phyloP scores from a whole-genome alignment of 2,329 filamentous ascomycete species.

The Sporothrix pseudoabietina region DNA sequence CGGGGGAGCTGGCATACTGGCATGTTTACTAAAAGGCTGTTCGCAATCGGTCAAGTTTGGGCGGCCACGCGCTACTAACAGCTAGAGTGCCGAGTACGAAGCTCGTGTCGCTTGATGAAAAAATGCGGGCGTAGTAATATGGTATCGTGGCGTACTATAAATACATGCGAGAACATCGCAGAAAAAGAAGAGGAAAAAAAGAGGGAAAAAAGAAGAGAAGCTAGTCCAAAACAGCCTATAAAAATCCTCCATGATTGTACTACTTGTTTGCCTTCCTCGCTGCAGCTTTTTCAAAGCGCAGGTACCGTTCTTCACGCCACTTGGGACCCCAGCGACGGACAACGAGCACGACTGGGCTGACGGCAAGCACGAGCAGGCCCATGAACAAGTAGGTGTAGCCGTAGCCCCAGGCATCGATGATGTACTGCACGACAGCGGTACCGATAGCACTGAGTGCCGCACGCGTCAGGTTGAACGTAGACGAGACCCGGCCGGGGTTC shows the following conservation, averaged over 20 bases:
- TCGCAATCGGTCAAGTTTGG: neutral
- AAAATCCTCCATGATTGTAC: neutral
- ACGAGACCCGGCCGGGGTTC: slow-evolving; percentile 47
- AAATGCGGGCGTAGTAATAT: neutral
- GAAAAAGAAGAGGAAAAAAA: neutral
- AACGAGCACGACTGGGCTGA: slow-evolving; percentile 39
- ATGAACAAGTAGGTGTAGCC: slow-evolving; percentile 45
- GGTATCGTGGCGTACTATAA: neutral
- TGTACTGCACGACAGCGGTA: slow-evolving; percentile 46
- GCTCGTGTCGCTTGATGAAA: neutral
- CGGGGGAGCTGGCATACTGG: neutral
- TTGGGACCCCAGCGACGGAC: slow-evolving; percentile 41
- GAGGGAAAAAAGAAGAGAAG: neutral
- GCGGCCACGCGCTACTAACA: neutral
- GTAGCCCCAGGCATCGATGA: slow-evolving; percentile 47
- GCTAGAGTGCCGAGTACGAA: neutral
- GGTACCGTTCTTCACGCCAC: slow-evolving; percentile 42
- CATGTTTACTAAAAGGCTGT: neutral
- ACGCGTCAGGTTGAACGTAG: slow-evolving; percentile 47
- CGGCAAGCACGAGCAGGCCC: slow-evolving; percentile 39
- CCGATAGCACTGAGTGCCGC: slow-evolving; percentile 47
- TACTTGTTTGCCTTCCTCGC: slow-evolving; percentile 13
- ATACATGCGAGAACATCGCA: neutral
- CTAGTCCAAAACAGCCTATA: neutral
- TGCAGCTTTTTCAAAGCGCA: slow-evolving; percentile 32